A percentile compares a stretch with the other conserved stretches of the same genome.
Conservation (phyloP, 768 basidiomycete genomes). For the Psilocybe cubensis region DNA sequence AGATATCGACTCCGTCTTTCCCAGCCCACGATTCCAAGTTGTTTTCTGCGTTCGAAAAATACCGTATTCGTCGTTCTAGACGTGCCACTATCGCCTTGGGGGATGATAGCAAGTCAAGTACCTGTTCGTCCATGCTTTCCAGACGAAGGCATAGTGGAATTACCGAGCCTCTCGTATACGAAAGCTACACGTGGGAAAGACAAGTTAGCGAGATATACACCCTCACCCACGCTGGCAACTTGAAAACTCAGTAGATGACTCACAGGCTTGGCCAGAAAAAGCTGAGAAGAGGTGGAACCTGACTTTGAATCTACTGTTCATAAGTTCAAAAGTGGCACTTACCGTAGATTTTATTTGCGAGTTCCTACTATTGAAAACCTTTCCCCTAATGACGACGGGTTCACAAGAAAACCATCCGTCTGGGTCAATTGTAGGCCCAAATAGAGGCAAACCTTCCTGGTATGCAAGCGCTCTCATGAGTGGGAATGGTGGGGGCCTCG, state of each 20-base stretch:
- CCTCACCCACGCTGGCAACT: neutral
- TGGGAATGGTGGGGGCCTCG: conserved; percentile 33
- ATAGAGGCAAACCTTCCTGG: conserved; percentile 33
- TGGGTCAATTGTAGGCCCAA: conserved; percentile 40
- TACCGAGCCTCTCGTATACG: conserved; percentile 43
- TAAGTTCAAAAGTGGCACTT: conserved; percentile 17
- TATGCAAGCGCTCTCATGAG: conserved; percentile 38
- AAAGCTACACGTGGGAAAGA: conserved; percentile 29
- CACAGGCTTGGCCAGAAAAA: conserved; percentile 45
- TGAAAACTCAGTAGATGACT: conserved; percentile 3
- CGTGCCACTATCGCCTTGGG: conserved; percentile 35
- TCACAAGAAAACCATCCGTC: conserved; percentile 41
- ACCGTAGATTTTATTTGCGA: conserved; percentile 37
- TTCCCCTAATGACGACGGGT: conserved; percentile 29
- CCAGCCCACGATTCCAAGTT: conserved; percentile 11
- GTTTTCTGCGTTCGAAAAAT: conserved; percentile 25
- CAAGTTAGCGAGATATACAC: no score
- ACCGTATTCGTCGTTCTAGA: conserved; percentile 17
- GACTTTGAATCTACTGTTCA: neutral
- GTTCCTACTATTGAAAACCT: conserved; percentile 29
- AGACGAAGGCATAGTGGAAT: conserved; percentile 39
- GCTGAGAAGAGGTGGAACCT: conserved; percentile 22
- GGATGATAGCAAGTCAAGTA: conserved; percentile 36
- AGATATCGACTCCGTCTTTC: conserved; percentile 18
- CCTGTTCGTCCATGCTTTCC: conserved; percentile 33